Conservation (phyloP, 192 early-diverging fungal genomes). For the Coemansia sp. region DNA sequence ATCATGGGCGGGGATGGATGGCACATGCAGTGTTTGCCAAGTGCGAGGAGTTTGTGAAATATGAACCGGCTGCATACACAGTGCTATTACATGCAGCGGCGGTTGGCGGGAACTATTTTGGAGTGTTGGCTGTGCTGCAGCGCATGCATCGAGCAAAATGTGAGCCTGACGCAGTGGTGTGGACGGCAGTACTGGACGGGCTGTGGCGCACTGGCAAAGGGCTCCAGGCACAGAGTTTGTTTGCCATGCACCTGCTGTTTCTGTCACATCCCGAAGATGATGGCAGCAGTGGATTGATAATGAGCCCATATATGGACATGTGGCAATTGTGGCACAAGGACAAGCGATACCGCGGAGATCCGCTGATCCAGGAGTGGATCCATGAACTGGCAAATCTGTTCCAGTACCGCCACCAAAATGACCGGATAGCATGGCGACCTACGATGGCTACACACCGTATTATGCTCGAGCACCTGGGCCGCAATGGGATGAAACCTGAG, state of each 20-base stretch:
- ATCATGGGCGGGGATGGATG: neutral
- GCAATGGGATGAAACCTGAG: neutral
- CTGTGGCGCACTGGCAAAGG: conserved; percentile 18
- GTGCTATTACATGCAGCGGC: conserved; percentile 17
- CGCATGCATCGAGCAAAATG: conserved; percentile 12
- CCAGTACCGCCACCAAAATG: conserved; percentile 1
- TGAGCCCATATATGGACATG: no score
- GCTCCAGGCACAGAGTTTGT: conserved; percentile 19
- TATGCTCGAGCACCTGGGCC: conserved; percentile 17
- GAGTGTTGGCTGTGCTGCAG: conserved; percentile 3
- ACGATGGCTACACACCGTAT: conserved; percentile 35
- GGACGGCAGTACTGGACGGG: conserved; percentile 30
- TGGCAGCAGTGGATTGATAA: no score
- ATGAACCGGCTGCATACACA: conserved; percentile 19
- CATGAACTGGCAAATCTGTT: conserved; percentile 9
- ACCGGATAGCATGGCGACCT: conserved; percentile 31
- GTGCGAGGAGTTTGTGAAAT: conserved; percentile 8
- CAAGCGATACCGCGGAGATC: neutral
- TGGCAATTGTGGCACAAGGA: no score
- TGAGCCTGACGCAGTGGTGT: conserved; percentile 20
- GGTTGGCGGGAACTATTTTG: conserved; percentile 3
- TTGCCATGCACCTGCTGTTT: conserved; percentile 36
- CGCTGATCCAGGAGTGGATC: conserved; percentile 17
- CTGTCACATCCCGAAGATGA: conserved; percentile 8
- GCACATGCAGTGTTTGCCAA: conserved; percentile 11